Evolutionary conservation across 1,284 basidiomycete species (phyloP), one percentile per base, ranked within the genome.

Genomic region (Fistulina hepatica): DNA sequence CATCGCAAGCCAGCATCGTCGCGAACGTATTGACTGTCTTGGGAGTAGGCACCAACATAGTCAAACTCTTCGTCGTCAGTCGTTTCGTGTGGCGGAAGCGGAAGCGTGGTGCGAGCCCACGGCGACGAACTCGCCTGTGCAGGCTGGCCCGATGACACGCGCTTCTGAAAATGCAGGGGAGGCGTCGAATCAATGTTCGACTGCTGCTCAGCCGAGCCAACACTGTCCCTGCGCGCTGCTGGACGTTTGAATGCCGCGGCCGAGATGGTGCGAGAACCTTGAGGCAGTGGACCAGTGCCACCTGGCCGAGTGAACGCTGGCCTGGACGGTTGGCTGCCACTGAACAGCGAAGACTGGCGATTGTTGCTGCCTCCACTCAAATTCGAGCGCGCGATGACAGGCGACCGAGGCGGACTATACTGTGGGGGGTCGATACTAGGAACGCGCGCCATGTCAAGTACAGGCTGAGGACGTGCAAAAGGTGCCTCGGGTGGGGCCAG

Each of bases 161-260:
- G 41, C 37, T 47, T 47, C 39, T 43, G 42, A 15, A 44, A 24
- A 27, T 49, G 44, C 35, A 41, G 43, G 26, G 50, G 24, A 34
- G 43, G 44, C 37, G 21, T 44, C n/a, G n/a, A n/a, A n/a, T n/a
- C n/a, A n/a, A n/a, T 11, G 2, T 52, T 50, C 11, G 44, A 47
- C 9, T 42, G 33, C n/a, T 41, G 46, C 30, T 43, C 48, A 10
- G 34, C 41, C 21, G 42, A 27, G 44, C 51, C 39, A 24, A 43
- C 38, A 36, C 48, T 54, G 19, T 56, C 50, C 26, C 56, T 56
- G 33, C 67, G 64, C 5, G 56, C 58, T 31, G 62, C 58, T 5
- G 63, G 69, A n/a, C 78, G 62, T 51, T 71, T 71, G 58, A 85
- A 85, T 16, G 81, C 81, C 6, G 80, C 77, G 0, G 81, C 81